A percentile compares a stretch with the other conserved stretches of the same genome.
Evolutionary conservation across 306 rosid genomes (phyloP).

Genomic region (Hippophae gyantsensis): DNA sequence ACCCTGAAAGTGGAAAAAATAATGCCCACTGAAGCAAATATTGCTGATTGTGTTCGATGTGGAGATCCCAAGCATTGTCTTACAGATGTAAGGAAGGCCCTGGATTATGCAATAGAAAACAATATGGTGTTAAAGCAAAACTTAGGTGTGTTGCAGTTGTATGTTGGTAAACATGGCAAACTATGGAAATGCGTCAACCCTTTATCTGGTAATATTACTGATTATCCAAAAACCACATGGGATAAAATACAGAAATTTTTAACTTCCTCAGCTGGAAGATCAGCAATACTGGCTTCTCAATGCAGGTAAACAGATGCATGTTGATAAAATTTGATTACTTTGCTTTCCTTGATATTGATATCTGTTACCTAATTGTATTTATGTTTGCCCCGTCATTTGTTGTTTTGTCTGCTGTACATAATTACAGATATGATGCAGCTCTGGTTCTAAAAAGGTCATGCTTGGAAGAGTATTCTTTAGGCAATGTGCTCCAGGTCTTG

Average conservation of each 20-base stretch:
- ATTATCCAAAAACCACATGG: slow-evolving; percentile 42
- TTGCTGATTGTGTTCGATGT: slow-evolving; percentile 50
- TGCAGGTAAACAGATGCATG: slow-evolving; percentile 46
- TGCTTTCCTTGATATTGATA: too few relatives aligned
- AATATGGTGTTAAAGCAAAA: slow-evolving; percentile 39
- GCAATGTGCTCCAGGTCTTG: slow-evolving; percentile 54
- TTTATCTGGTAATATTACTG: slow-evolving; percentile 33
- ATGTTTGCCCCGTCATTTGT: too few relatives aligned
- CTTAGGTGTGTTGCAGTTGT: slow-evolving; percentile 41
- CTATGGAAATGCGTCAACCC: slow-evolving; percentile 69
- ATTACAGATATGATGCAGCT: slow-evolving; percentile 63
- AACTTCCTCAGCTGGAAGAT: slow-evolving; percentile 45
- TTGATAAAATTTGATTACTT: slow-evolving; percentile 4
- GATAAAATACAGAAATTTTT: slow-evolving; percentile 41
- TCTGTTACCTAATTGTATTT: too few relatives aligned
- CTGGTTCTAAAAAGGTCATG: slow-evolving; percentile 43
- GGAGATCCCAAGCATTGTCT: slow-evolving; percentile 51
- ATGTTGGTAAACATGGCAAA: slow-evolving; percentile 41
- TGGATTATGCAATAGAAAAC: slow-evolving; percentile 52
- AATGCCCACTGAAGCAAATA: slow-evolving; percentile 60
- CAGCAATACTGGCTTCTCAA: slow-evolving; percentile 43
- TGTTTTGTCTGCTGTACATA: slow-evolving; percentile 4
- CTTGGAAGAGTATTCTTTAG: slow-evolving; percentile 48
- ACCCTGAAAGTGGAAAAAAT: slow-evolving; percentile 55
- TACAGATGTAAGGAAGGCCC: slow-evolving; percentile 56